Conservation (phyloP, 352 stramenopile species). For the Plasmopara halstedii region DNA sequence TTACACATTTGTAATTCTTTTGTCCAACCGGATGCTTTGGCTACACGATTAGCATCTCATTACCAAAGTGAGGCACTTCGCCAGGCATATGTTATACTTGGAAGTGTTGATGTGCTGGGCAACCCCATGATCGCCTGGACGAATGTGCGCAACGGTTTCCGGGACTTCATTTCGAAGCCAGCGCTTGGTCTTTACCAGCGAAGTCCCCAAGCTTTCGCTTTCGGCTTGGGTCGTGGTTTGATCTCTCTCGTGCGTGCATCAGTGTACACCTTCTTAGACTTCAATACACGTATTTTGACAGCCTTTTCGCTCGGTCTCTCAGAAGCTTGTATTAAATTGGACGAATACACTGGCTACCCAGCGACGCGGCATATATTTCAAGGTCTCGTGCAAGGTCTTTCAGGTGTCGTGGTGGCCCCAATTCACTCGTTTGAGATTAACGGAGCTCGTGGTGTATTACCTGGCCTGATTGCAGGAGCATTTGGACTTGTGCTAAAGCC, state of each 20-base stretch:
- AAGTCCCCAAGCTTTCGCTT: conserved; percentile 72
- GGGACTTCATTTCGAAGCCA: conserved; percentile 79
- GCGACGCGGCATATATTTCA: conserved; percentile 84
- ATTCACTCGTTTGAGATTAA: conserved; percentile 81
- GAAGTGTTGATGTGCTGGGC: conserved; percentile 81
- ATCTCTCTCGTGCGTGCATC: conserved; percentile 77
- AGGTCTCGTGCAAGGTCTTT: conserved; percentile 78
- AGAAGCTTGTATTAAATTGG: conserved; percentile 78
- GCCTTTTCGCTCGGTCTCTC: conserved; percentile 74
- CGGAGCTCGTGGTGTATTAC: conserved; percentile 63
- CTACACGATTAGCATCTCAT: conserved; percentile 59
- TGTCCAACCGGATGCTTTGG: conserved; percentile 69
- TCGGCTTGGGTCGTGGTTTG: conserved; percentile 71
- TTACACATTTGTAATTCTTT: conserved; percentile 80
- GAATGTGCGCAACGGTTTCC: conserved; percentile 71
- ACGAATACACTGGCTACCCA: conserved; percentile 84
- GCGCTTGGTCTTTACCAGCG: conserved; percentile 70
- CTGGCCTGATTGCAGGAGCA: conserved; percentile 65
- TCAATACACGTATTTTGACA: conserved; percentile 81
- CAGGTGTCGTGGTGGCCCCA: conserved; percentile 71
- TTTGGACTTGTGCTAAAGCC: conserved; percentile 81
- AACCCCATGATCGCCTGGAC: conserved; percentile 87
- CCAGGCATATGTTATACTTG: conserved; percentile 83
- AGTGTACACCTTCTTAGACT: conserved; percentile 83
- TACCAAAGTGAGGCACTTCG: conserved; percentile 85